Evolutionary conservation across 768 basidiomycete species (phyloP).

Genomic region (Collybia sp.): DNA sequence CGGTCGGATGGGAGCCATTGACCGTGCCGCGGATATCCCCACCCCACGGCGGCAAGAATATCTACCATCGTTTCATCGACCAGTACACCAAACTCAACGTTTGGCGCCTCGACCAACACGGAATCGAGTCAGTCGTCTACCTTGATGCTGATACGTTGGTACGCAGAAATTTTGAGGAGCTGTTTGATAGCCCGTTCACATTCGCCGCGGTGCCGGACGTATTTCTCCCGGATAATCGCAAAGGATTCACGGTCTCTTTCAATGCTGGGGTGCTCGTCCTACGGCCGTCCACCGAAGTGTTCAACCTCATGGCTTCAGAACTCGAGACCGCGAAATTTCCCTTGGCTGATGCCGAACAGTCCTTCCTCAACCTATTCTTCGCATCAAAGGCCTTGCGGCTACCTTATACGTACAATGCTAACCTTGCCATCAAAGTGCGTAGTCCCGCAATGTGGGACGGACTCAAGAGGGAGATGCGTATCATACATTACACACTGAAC

Average conservation of each 20-base stretch:
- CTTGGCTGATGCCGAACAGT: conserved; percentile 30
- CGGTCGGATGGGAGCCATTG: conserved; percentile 33
- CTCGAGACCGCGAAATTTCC: conserved; percentile 25
- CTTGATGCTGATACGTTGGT: conserved; percentile 41
- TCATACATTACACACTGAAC: conserved; percentile 31
- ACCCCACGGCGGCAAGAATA: conserved; percentile 29
- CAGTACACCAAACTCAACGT: conserved; percentile 39
- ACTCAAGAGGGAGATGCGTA: conserved; percentile 23
- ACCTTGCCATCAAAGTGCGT: conserved; percentile 31
- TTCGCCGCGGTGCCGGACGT: conserved; percentile 40
- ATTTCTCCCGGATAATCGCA: conserved; percentile 12
- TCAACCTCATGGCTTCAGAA: conserved; percentile 22
- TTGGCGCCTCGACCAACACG: conserved; percentile 29
- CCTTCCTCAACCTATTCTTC: conserved; percentile 36
- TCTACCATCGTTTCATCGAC: conserved; percentile 30
- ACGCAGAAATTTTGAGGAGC: conserved; percentile 36
- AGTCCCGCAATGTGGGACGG: conserved; percentile 27
- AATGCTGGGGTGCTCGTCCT: conserved; percentile 36
- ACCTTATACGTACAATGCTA: conserved; percentile 37
- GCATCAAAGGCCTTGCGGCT: conserved; percentile 27
- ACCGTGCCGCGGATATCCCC: conserved; percentile 31
- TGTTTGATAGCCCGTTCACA: conserved; percentile 33
- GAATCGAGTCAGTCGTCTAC: conserved; percentile 29
- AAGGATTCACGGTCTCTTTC: conserved; percentile 30
- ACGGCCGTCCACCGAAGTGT: conserved; percentile 20